Percentiles rank a stretch among this genome's conserved stretches.
phyloP scores from a whole-genome alignment of 345 rosid genomes.

The Heritiera littoralis region DNA sequence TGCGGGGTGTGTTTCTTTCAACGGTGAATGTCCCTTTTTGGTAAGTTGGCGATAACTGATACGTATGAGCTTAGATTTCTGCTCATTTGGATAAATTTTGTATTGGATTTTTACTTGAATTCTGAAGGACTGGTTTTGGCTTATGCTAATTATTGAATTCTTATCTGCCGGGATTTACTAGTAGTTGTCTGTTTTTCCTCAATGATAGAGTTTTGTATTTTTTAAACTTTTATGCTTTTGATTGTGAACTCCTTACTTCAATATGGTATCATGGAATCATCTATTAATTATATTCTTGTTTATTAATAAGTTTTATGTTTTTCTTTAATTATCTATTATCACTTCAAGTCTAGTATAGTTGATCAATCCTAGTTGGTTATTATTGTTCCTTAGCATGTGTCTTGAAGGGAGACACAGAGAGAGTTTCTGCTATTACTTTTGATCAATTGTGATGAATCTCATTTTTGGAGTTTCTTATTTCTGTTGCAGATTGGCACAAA shows the following conservation, averaged over 20 bases:
- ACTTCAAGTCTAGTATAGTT: neutral
- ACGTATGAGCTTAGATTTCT: neutral
- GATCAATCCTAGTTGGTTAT: neutral
- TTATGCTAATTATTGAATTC: neutral
- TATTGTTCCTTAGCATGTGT: neutral
- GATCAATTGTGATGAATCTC: slow-evolving; percentile 15
- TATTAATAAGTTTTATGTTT: neutral
- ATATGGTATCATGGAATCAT: neutral
- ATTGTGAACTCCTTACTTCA: neutral
- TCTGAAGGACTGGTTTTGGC: neutral
- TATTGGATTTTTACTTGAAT: neutral
- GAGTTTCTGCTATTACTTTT: slow-evolving; percentile 7
- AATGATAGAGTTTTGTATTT: neutral
- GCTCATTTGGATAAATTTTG: neutral
- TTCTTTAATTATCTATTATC: neutral
- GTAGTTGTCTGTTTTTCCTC: neutral
- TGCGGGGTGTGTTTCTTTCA: slow-evolving; percentile 9
- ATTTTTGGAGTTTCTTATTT: slow-evolving; percentile 12
- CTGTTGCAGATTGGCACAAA: slow-evolving; percentile 78
- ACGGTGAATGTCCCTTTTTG: neutral
- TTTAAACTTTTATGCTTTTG: slow-evolving; percentile 7
- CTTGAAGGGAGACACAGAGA: slow-evolving; percentile 9
- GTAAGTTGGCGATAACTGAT: neutral
- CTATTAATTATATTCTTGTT: neutral
- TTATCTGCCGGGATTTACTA: neutral